Percentiles rank a stretch among this genome's conserved stretches.
These are phyloP conservation scores for Kwoniella europaea DNA, from an alignment of 768 basidiomycete genomes.

Conservation along the genomic window DNA sequence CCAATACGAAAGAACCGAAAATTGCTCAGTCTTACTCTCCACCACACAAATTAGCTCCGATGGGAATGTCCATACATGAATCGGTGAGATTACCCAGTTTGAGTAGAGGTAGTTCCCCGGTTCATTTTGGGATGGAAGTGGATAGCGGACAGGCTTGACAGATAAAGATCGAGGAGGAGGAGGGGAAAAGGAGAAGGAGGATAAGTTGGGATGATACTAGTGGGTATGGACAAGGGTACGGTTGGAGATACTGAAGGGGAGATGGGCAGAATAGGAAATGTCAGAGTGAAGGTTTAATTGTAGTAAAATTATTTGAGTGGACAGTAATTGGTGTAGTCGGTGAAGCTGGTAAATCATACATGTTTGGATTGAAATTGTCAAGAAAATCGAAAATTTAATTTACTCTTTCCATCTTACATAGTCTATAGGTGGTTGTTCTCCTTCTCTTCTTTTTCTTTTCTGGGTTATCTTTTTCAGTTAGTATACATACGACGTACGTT, in stretches of 20 bases:
- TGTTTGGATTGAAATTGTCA: too few species aligned
- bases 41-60: slow-evolving; percentile 46
- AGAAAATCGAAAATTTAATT: background rate
- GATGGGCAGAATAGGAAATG: background rate
- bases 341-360: too few species aligned
- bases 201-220: background rate
- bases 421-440: background rate
- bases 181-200: background rate
- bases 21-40: slow-evolving; percentile 29
- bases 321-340: too few species aligned
- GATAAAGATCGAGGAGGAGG: slow-evolving; percentile 1
- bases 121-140: slow-evolving; percentile 50
- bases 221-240: background rate
- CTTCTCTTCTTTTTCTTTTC: background rate
- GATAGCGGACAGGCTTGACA: slow-evolving; percentile 44
- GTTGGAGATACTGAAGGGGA: background rate
- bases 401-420: background rate
- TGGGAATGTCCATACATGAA: slow-evolving; percentile 15
- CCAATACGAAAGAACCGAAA: slow-evolving; percentile 20
- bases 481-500: background rate
- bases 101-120: slow-evolving; percentile 47
- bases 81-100: slow-evolving; percentile 47
- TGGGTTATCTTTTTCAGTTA: background rate
- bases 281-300: too few species aligned
- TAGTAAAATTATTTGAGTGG: too few species aligned